Evolutionary conservation across 2,329 filamentous ascomycete genomes (phyloP).

Genomic region (Colletotrichum orchidophilum): DNA sequence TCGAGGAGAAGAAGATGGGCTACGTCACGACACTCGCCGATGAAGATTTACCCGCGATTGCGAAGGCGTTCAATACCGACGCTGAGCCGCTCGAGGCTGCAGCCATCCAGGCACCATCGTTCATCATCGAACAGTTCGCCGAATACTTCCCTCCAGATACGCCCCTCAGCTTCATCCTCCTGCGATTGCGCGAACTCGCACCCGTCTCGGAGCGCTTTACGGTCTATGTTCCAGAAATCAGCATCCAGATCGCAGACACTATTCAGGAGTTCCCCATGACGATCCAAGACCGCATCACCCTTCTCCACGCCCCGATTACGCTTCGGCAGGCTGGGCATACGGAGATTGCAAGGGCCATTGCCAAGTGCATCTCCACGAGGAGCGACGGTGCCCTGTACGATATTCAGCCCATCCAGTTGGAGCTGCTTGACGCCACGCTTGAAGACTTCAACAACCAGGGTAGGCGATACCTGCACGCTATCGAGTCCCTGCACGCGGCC

Average conservation of each 20-base stretch:
- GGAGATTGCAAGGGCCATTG: constrained; percentile 69
- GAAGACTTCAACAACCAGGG: constrained; percentile 31
- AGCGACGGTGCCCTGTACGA: constrained; percentile 75
- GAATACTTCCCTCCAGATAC: constrained; percentile 83
- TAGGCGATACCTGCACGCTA: constrained; percentile 65
- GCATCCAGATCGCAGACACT: constrained; percentile 73
- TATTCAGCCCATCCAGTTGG: constrained; percentile 75
- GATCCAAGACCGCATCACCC: constrained; percentile 77
- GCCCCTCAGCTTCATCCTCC: constrained; percentile 84
- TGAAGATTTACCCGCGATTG: constrained; percentile 72
- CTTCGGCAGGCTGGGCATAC: constrained; percentile 59
- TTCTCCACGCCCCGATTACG: constrained; percentile 76
- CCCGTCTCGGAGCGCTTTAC: constrained; percentile 73
- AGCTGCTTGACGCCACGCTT: constrained; percentile 74
- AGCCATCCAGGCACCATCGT: constrained; percentile 77
- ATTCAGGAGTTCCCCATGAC: constrained; percentile 78
- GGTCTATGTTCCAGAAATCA: constrained; percentile 66
- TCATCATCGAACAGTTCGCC: constrained; percentile 78
- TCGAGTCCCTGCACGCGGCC: constrained; percentile 84
- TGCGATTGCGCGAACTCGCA: constrained; percentile 77
- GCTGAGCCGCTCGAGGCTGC: constrained; percentile 75
- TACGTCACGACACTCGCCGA: constrained; percentile 81
- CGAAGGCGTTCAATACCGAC: constrained; percentile 68
- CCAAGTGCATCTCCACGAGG: constrained; percentile 74
- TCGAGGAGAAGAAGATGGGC: constrained; percentile 63